Evolutionary conservation across 2,329 filamentous ascomycete genomes (phyloP), one percentile per base, ranked within the genome.

Genomic region (Penicillium occitanis): DNA sequence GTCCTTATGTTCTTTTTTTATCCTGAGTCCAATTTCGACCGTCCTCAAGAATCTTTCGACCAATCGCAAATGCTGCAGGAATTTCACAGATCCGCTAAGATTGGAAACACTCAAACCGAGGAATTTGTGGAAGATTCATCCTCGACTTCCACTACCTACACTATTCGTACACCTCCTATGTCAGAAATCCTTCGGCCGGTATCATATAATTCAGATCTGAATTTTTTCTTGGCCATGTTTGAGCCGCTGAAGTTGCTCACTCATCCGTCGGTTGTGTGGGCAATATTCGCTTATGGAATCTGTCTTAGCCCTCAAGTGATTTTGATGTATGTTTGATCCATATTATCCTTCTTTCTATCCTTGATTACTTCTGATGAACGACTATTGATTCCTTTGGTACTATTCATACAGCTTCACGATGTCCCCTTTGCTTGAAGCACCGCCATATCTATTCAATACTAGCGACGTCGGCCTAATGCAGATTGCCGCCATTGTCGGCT

Each of bases 391-490:
- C 6, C n/a, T n/a, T 8, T n/a, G 5, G 10, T 17, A 40, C 17
- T 37, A 37, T 4, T 28, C 2, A 28, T 50, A 62, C 22, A 46
- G 42, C 17, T 62, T 62, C 37, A 62, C 48, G 19, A 46, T 48
- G 37, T 48, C 42, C 19, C 28, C 42, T 46, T 30, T 33, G 28
- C 42, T 62, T 28, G 19, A 44, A 22, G 59, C 42, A 33, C 42
- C 59, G 48, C 59, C 59, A 22, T 62, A 48, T 44, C 25, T 50
- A 40, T 48, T 62, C 59, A 10, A 37, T 13, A 48, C n/a, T 14
- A 44, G 33, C 11, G 48, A 50, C 22, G 48, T 62, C 37, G 59
- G 59, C 48, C 35, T 62, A n/a, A 50, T 62, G 59, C 59, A 62
- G 42, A 30, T 62, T 22, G 59, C 59, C 19, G 59, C 59, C 11